A percentile compares a stretch with the other conserved stretches of the same genome.
These are phyloP conservation scores for Tylopilus subfusipes DNA, from an alignment of 768 basidiomycete species.

Conservation along the genomic window DNA sequence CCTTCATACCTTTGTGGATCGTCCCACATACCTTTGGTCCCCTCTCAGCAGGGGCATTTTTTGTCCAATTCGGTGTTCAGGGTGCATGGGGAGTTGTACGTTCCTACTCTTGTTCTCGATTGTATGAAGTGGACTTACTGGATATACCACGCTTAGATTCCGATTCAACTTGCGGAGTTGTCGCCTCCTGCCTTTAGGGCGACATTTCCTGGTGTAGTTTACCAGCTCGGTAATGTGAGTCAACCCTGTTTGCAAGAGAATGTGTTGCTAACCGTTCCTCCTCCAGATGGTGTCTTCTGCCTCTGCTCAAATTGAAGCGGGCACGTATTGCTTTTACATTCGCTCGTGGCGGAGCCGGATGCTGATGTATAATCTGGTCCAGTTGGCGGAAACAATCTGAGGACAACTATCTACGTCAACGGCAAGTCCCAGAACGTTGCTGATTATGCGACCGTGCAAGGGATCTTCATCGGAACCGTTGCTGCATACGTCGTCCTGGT, in stretches of 20 bases:
- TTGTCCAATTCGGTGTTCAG: slow-evolving; percentile 82
- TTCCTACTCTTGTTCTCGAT: background rate
- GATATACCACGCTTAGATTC: slow-evolving; percentile 40
- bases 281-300: slow-evolving; percentile 62
- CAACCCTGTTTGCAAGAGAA: background rate
- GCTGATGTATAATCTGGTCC: background rate
- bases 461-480: slow-evolving; percentile 84
- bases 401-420: slow-evolving; percentile 43
- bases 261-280: background rate
- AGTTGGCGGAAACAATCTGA: slow-evolving; percentile 59
- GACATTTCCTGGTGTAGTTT: slow-evolving; percentile 81
- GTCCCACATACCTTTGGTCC: slow-evolving; percentile 62
- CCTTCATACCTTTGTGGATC: slow-evolving; percentile 80
- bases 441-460: slow-evolving; percentile 77
- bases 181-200: slow-evolving; percentile 88
- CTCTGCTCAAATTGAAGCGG: slow-evolving; percentile 51
- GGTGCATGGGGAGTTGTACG: slow-evolving; percentile 87
- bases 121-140: background rate
- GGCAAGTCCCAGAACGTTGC: slow-evolving; percentile 43
- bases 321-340: slow-evolving; percentile 8
- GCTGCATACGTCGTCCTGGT: slow-evolving; percentile 73
- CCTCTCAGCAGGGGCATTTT: slow-evolving; percentile 83
- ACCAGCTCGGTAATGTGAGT: slow-evolving; percentile 71
- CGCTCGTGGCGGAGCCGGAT: background rate
- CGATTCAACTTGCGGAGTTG: slow-evolving; percentile 79